phyloP scores from a whole-genome alignment of 352 stramenopile species.

The Blastocystis sp. region DNA sequence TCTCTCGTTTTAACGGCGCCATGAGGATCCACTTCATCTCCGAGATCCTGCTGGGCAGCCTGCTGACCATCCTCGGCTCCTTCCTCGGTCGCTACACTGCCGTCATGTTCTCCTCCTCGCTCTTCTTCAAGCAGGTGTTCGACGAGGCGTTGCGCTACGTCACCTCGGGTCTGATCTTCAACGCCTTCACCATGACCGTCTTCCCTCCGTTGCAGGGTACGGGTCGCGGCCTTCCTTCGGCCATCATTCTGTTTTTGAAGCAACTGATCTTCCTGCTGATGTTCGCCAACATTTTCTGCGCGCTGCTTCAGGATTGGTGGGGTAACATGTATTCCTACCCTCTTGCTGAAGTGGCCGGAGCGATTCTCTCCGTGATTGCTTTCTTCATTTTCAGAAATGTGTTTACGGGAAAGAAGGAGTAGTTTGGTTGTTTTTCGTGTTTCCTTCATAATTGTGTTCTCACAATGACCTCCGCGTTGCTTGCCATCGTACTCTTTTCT shows the following conservation, averaged over 20 bases:
- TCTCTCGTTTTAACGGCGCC: conserved; percentile 13
- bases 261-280: conserved; percentile 49
- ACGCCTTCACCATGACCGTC: conserved; percentile 44
- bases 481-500: background rate
- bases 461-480: background rate
- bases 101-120: conserved; percentile 22
- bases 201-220: conserved; percentile 33
- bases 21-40: conserved; percentile 47
- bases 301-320: conserved; percentile 33
- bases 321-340: conserved; percentile 62
- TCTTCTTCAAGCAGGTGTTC: conserved; percentile 42
- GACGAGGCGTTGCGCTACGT: conserved; percentile 44
- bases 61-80: conserved; percentile 11
- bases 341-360: conserved; percentile 36
- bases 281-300: conserved; percentile 36
- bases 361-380: conserved; percentile 7
- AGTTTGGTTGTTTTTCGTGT: conserved; percentile 17
- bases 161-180: conserved; percentile 29
- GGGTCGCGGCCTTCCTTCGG: conserved; percentile 39
- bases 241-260: conserved; percentile 49
- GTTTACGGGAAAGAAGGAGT: conserved; percentile 34
- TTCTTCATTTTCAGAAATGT: conserved; percentile 58
- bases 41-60: conserved; percentile 1
- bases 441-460: conserved; percentile 24
- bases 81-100: background rate